phyloP scores from a whole-genome alignment of 2,329 filamentous ascomycete species.

The Colletotrichum plurivorum region DNA sequence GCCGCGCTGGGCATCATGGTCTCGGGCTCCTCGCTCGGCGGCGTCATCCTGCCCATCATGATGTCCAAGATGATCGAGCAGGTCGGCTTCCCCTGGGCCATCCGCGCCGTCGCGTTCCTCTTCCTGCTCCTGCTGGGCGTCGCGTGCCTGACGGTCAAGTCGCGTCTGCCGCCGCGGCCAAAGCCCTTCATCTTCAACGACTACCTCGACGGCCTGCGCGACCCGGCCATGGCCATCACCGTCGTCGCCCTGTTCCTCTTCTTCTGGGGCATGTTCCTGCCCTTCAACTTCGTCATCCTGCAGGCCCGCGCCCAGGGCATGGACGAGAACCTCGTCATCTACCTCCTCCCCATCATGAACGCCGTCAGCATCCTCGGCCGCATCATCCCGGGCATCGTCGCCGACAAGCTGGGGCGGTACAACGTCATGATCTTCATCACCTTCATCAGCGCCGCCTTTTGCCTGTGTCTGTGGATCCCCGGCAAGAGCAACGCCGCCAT shows the following conservation, averaged over 20 bases:
- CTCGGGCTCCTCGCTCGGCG: slow-evolving; percentile 68
- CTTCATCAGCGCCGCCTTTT: slow-evolving; percentile 61
- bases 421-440: slow-evolving; percentile 67
- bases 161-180: slow-evolving; percentile 61
- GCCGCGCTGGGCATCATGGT: slow-evolving; percentile 68
- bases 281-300: slow-evolving; percentile 67
- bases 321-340: slow-evolving; percentile 56
- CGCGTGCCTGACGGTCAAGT: slow-evolving; percentile 53
- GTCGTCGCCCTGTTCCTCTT: slow-evolving; percentile 66
- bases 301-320: slow-evolving; percentile 62
- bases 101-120: slow-evolving; percentile 62
- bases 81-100: slow-evolving; percentile 64
- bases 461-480: slow-evolving; percentile 64
- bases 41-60: slow-evolving; percentile 73
- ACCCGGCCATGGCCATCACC: slow-evolving; percentile 60
- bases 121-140: slow-evolving; percentile 56
- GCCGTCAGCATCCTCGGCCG: slow-evolving; percentile 66
- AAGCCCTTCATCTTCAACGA: slow-evolving; percentile 61
- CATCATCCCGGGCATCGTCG: slow-evolving; percentile 64
- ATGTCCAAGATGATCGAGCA: slow-evolving; percentile 66
- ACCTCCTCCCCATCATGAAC: slow-evolving; percentile 71
- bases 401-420: slow-evolving; percentile 61
- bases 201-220: slow-evolving; percentile 62
- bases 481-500: slow-evolving; percentile 68
- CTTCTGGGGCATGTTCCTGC: slow-evolving; percentile 68